A percentile compares a stretch with the other conserved stretches of the same genome.
Evolutionary conservation across 805 yeast genomes (phyloP).

Genomic region (Candida berthetii): DNA sequence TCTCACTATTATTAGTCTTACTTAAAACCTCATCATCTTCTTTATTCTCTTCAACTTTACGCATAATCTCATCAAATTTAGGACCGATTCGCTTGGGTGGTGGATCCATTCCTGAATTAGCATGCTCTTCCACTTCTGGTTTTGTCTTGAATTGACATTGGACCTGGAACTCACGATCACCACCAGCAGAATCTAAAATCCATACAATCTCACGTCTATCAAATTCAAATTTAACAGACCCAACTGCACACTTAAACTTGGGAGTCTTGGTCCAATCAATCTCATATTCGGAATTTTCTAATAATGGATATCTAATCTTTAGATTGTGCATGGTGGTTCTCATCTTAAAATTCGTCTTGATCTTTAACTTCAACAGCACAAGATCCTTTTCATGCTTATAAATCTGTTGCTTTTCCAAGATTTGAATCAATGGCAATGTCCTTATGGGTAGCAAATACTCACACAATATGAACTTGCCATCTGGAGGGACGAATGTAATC

Average conservation of each 20-base stretch:
- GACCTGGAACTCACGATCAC: constrained; percentile 49
- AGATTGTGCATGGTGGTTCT: constrained; percentile 57
- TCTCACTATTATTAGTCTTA: constrained; percentile 5
- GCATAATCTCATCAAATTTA: constrained; percentile 14
- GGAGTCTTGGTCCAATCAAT: constrained; percentile 45
- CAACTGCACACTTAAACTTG: constrained; percentile 65
- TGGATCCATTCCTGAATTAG: constrained; percentile 19
- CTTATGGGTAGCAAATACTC: constrained; percentile 33
- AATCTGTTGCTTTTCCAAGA: not conserved
- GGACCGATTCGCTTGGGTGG: constrained; percentile 17
- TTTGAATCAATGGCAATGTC: constrained; percentile 12
- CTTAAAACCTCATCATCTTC: constrained; percentile 20
- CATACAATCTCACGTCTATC: constrained; percentile 68
- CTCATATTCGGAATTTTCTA: constrained; percentile 25
- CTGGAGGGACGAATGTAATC: constrained; percentile 84
- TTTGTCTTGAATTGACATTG: constrained; percentile 38
- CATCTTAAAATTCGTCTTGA: constrained; percentile 57
- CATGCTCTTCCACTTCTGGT: constrained; percentile 18
- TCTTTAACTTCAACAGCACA: constrained; percentile 22
- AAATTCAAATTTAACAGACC: constrained; percentile 65
- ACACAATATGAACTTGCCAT: constrained; percentile 68
- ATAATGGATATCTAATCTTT: constrained; percentile 58
- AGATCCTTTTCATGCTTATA: not conserved
- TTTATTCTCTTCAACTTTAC: constrained; percentile 10
- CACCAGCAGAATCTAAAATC: constrained; percentile 64